Evolutionary conservation across 495 filamentous ascomycete species (phyloP).

Genomic region (Aspergillus campestris): DNA sequence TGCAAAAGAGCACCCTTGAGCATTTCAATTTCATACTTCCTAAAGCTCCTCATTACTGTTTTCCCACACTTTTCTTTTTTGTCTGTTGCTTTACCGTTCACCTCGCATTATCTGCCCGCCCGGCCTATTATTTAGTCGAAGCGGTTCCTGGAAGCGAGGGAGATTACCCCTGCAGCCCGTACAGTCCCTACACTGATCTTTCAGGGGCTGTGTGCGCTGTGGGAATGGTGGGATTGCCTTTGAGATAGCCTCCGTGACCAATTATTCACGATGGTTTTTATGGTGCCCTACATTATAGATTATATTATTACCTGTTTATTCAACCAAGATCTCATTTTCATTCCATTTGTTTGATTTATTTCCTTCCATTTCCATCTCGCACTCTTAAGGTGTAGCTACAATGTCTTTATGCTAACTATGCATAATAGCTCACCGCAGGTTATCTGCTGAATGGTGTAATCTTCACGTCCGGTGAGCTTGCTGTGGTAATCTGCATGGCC

Average conservation of each 20-base stretch:
- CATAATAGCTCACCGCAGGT: constrained; percentile 40
- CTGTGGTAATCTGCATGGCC: constrained; percentile 2
- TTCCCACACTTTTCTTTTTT: constrained; percentile 10
- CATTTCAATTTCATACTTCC: neutral
- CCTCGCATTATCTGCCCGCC: constrained; percentile 96
- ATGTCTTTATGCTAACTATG: too few species aligned
- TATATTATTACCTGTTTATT: constrained; percentile 16
- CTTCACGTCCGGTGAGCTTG: constrained; percentile 47
- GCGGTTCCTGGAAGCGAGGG: constrained; percentile 98
- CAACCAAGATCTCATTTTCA: neutral
- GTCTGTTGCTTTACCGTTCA: constrained; percentile 18
- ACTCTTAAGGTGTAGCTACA: neutral
- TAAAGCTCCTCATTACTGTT: constrained; percentile 7
- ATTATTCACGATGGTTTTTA: constrained; percentile 64
- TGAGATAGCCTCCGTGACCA: constrained; percentile 71
- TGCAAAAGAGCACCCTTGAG: too few species aligned
- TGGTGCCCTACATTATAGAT: constrained; percentile 75
- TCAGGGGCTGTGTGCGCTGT: constrained; percentile 62
- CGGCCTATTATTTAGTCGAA: constrained; percentile 72
- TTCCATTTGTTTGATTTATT: constrained; percentile 14
- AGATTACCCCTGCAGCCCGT: constrained; percentile 81
- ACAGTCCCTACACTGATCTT: constrained; percentile 62
- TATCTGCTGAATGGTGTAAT: constrained; percentile 38
- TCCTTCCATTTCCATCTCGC: constrained; percentile 9
- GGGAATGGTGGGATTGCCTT: constrained; percentile 83